Percentiles rank a stretch among this genome's conserved stretches.
Conservation (phyloP, 768 basidiomycete genomes). For the Leccinum pellstonianum region DNA sequence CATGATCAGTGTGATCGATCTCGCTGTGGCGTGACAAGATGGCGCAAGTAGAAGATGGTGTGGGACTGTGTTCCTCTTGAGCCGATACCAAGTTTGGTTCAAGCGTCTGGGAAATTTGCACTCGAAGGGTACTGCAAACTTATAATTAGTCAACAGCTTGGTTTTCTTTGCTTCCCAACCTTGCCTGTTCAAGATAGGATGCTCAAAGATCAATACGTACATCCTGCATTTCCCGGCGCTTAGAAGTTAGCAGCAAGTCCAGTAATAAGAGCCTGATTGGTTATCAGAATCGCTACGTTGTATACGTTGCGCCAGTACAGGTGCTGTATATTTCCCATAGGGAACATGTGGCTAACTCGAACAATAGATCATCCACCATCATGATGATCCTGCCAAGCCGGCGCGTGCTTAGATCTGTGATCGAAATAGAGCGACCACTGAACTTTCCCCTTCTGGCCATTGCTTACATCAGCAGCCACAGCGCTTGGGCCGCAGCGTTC, state of each 20-base stretch:
- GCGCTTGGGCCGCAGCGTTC: no score
- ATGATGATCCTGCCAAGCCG: no score
- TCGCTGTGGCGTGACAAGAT: not conserved
- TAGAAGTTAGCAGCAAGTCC: not conserved
- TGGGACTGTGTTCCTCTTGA: not conserved
- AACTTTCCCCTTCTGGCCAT: constrained; percentile 4
- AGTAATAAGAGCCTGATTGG: no score
- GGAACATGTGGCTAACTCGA: no score
- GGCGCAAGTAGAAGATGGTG: not conserved
- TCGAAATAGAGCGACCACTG: not conserved
- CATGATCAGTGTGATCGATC: constrained; percentile 3
- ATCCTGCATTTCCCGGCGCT: not conserved
- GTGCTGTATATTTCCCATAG: not conserved
- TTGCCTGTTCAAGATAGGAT: not conserved
- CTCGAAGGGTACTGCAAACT: not conserved
- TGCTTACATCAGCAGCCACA: constrained; percentile 20
- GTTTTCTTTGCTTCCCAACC: not conserved
- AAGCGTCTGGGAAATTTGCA: no score
- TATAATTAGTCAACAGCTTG: not conserved
- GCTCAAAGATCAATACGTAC: not conserved
- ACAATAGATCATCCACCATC: no score
- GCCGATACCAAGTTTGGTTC: not conserved
- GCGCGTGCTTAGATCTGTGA: no score
- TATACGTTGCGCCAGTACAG: not conserved
- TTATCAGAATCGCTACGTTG: not conserved